Evolutionary conservation across 2,329 filamentous ascomycete genomes (phyloP), one percentile per base, ranked within the genome.

Genomic region (Fusarium sp.): DNA sequence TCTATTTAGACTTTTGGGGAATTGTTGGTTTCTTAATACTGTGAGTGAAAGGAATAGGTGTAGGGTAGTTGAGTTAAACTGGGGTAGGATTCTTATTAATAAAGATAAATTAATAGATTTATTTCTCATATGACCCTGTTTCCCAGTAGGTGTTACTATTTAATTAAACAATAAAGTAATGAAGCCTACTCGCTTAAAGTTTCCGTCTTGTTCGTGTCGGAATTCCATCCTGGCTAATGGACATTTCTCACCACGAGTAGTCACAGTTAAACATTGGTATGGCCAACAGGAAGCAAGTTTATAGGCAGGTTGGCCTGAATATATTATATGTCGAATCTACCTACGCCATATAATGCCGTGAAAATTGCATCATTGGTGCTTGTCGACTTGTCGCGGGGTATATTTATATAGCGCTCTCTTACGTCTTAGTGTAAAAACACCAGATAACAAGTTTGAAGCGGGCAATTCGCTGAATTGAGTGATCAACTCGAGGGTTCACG

Each of bases 121-220:
- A 0, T 30, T 8, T 48, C 20, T 14, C 0, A 3, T 9, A 16
- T 16, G 5, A 9, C 2, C 14, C 20, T 30, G 10, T 20, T 5
- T 16, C 14, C 7, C 0, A 7, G 13, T 4, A 16, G 11, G 3
- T n/a, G n/a, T n/a, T n/a, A n/a, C n/a, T n/a, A n/a, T n/a, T 13
- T 0, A 6, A 0, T 47, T 8, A 1, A 3, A 3, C 10, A 7
- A 3, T 16, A 0, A 9, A 30, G 5, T 1, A 3, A 7, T 1
- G 14, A 30, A 9, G 14, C 10, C 26, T 47, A 5, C 14, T 41
- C 4, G 3, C 2, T 30, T 0, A 2, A 47, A 16, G 9, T n/a
- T 6, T 7, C 5, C 0, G 10, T 12, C 20, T n/a, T n/a, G 10
- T 14, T 22, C 0, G 14, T 12, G 3, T 16, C 4, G 2, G 5